phyloP scores from a whole-genome alignment of 306 rosid genomes.

The Trifolium pratense region DNA sequence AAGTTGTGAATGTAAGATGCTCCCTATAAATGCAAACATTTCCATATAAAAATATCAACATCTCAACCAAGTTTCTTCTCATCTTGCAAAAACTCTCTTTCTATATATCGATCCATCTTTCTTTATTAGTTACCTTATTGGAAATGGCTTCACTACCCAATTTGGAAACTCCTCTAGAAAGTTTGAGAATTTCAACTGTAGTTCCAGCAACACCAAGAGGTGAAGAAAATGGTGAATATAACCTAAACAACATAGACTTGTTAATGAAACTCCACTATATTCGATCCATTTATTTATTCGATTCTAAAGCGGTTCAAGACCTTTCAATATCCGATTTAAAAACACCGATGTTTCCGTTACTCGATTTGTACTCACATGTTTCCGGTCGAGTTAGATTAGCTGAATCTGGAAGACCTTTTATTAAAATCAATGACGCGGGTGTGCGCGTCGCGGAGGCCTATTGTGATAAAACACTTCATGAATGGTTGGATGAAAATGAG shows the following conservation, averaged over 20 bases:
- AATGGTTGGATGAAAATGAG: constrained; percentile 53
- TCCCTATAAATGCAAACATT: too few species aligned
- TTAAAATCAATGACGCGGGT: constrained; percentile 81
- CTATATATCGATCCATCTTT: too few species aligned
- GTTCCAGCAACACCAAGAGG: constrained; percentile 64
- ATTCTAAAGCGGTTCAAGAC: constrained; percentile 51
- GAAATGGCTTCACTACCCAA: constrained; percentile 42
- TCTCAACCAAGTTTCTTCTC: too few species aligned
- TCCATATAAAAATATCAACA: too few species aligned
- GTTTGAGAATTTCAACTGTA: constrained; percentile 57
- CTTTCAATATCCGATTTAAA: constrained; percentile 56
- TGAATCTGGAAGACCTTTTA: constrained; percentile 53
- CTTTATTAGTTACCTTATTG: too few species aligned
- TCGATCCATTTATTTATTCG: constrained; percentile 64
- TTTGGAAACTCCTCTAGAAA: constrained; percentile 8
- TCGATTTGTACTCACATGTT: constrained; percentile 46
- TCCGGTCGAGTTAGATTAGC: constrained; percentile 70
- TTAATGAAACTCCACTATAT: constrained; percentile 75
- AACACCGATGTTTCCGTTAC: constrained; percentile 63
- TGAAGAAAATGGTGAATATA: constrained; percentile 43
- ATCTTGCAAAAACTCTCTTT: too few species aligned
- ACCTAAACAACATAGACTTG: constrained; percentile 65
- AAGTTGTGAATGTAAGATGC: too few species aligned
- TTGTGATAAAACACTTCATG: constrained; percentile 48
- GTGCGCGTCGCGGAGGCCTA: constrained; percentile 68